These are phyloP conservation scores for Echeveria elegans DNA, from an alignment of 164 flowering plant genomes.

Conservation along the genomic window DNA sequence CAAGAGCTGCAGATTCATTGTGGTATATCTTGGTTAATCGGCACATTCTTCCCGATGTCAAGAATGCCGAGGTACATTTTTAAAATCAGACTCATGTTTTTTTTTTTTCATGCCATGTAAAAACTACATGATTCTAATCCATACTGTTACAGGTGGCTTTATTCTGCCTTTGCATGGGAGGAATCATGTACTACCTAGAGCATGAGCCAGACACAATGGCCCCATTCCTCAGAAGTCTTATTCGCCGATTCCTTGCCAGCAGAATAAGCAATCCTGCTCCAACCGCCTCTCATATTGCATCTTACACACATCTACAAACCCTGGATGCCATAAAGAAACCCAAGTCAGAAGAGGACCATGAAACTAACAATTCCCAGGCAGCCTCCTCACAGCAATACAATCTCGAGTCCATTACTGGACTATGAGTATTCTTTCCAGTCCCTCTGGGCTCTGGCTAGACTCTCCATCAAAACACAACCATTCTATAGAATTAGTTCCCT, in stretches of 20 bases:
- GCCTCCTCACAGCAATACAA: conserved; percentile 55
- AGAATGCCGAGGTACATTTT: conserved; percentile 76
- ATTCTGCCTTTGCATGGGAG: conserved; percentile 91
- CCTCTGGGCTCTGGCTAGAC: neutral
- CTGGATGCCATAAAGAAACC: conserved; percentile 51
- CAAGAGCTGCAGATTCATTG: conserved; percentile 86
- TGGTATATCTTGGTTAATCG: conserved; percentile 91
- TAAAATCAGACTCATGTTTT: too few relatives aligned
- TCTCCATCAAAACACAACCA: neutral
- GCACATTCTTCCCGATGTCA: conserved; percentile 70
- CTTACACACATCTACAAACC: conserved; percentile 54
- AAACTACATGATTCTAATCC: neutral
- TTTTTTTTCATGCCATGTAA: neutral
- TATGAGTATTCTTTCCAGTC: conserved; percentile 21
- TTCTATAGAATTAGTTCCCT: neutral
- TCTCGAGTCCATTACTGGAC: conserved; percentile 92
- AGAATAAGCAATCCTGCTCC: conserved; percentile 75
- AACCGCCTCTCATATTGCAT: conserved; percentile 35
- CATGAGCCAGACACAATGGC: conserved; percentile 98
- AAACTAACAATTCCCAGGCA: conserved; percentile 23
- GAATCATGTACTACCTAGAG: conserved; percentile 88
- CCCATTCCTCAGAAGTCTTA: conserved; percentile 77
- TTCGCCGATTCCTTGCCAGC: conserved; percentile 92
- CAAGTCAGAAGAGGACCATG: conserved; percentile 23
- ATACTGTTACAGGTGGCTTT: conserved; percentile 52